Base-by-base conservation (phyloP, 805 yeast genomes). In the Pichia pseudocactophila region DNA sequence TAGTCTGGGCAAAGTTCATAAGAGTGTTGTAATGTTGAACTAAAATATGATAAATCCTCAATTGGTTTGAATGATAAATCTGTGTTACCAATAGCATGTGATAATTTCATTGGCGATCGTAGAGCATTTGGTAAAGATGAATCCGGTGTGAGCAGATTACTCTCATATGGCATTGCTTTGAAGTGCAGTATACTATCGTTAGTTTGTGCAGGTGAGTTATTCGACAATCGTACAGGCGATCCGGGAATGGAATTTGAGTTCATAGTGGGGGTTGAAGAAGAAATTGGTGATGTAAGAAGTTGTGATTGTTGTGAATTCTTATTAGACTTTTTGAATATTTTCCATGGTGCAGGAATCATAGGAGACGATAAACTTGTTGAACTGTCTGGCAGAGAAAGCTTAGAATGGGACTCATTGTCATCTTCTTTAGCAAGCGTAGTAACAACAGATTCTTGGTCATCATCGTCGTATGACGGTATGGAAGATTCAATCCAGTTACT, bases 1-100 rank as follows among this genome's bases (percentile, higher is more conserved):
- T 53, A 71, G 48, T 62, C 58, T 4, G 73, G 66, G 2, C 89
- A 80, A 26, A 78, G 52, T 16, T 66, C 64, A 34, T 69, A 61
- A 1, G 81, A 79, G 15, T 66, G 70, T 2, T 62, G 64, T 22
- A 87, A 51, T 0, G 80, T 74, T n/a, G 77, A 65, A 0, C 89
- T 92, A 64, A 86, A 86, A 42, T 68, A 69, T 13, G 45, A 39
- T n/a, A 37, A 25, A 15, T 42, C 52, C 16, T 46, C 52, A 34
- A 46, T 27, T 30, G 51, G 50, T 34, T 47, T 46, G 36, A 44
- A 46, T 3, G 31, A 11, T 8, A 37, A 40, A 16, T 12, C 17
- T n/a, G 38, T 27, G 9, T 32, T 36, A 12, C 39, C 39, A 35
- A 26, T 26, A 5, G 18, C 8, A 25, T 36, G 27, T 36, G 31